A percentile compares a stretch with the other conserved stretches of the same genome.
Conservation (phyloP, 164 flowering plant genomes). For the Liriodendron chinense region DNA sequence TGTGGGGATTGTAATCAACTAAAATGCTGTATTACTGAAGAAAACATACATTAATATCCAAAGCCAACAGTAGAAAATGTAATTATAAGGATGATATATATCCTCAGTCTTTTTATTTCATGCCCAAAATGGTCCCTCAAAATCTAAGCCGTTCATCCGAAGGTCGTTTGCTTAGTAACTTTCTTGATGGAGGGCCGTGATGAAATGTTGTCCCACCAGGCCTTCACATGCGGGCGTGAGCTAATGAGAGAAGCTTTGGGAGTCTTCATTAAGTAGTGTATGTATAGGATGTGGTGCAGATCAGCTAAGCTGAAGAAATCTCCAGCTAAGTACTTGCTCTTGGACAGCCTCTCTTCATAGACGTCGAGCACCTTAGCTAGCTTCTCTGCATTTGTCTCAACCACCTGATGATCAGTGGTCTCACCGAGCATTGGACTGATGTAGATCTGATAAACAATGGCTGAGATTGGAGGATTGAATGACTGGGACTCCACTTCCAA, state of each 20-base stretch:
- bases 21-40: too few relatives aligned
- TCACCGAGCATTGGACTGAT: constrained; percentile 36
- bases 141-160: not conserved
- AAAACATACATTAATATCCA: too few relatives aligned
- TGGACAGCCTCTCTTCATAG: constrained; percentile 46
- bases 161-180: constrained; percentile 9
- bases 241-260: constrained; percentile 29
- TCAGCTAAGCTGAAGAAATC: constrained; percentile 56
- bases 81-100: not conserved
- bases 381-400: constrained; percentile 37
- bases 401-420: constrained; percentile 28
- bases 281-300: constrained; percentile 45
- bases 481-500: constrained; percentile 61
- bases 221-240: constrained; percentile 49
- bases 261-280: constrained; percentile 49
- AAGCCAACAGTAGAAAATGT: too few relatives aligned
- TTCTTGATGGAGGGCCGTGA: constrained; percentile 37
- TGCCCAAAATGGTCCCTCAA: too few relatives aligned
- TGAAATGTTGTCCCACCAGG: constrained; percentile 63
- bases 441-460: constrained; percentile 36
- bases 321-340: constrained; percentile 51
- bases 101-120: not conserved
- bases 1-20: too few relatives aligned
- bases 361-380: constrained; percentile 55
- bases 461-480: constrained; percentile 36